Conservation (phyloP, 1,284 basidiomycete genomes). For the Ceratorhiza oryzae-sativae region DNA sequence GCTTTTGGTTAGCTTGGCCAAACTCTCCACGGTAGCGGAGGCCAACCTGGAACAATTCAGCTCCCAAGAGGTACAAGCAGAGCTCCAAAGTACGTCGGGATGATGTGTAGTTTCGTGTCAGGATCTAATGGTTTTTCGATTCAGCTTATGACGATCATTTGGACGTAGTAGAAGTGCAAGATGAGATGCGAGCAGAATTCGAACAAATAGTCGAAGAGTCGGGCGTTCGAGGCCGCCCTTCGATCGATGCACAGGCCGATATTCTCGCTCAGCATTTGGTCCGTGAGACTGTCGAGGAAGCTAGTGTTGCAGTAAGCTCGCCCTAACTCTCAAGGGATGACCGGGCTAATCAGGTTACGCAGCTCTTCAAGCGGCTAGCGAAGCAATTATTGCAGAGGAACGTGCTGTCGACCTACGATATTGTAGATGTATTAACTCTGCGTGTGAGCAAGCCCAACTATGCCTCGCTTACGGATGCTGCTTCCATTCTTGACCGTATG, state of each 20-base stretch:
- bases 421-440: slow-evolving; percentile 72
- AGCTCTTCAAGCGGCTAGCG: slow-evolving; percentile 70
- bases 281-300: slow-evolving; percentile 43
- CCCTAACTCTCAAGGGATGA: not conserved
- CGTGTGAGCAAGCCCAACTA: slow-evolving; percentile 51
- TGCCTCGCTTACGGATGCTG: slow-evolving; percentile 34
- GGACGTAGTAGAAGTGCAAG: slow-evolving; percentile 77
- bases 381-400: slow-evolving; percentile 64
- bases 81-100: slow-evolving; percentile 29
- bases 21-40: slow-evolving; percentile 83
- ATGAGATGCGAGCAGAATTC: slow-evolving; percentile 66
- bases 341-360: not conserved
- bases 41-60: slow-evolving; percentile 53
- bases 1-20: slow-evolving; percentile 91
- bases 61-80: slow-evolving; percentile 15
- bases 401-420: slow-evolving; percentile 70
- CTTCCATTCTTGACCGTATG: slow-evolving; percentile 31
- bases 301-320: slow-evolving; percentile 24
- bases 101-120: no score
- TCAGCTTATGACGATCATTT: slow-evolving; percentile 69
- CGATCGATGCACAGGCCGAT: slow-evolving; percentile 72
- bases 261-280: slow-evolving; percentile 55
- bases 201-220: slow-evolving; percentile 53
- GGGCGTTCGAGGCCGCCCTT: slow-evolving; percentile 54
- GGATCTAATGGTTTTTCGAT: slow-evolving; percentile 56